These are phyloP conservation scores for Aureoboletus auriporus DNA, from an alignment of 768 basidiomycete genomes.

Conservation along the genomic window DNA sequence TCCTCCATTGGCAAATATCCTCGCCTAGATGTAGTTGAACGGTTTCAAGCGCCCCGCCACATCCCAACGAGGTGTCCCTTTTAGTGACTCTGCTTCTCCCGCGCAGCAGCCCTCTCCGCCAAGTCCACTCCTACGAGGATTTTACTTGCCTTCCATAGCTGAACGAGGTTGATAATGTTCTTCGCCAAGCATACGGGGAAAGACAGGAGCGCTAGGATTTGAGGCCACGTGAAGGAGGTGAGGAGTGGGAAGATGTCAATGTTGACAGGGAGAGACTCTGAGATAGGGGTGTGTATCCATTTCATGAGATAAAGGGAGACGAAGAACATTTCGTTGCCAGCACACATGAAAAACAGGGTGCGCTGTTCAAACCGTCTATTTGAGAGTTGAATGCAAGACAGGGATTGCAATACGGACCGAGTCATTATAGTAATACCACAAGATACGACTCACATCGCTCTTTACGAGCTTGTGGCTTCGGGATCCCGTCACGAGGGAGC, in stretches of 20 bases:
- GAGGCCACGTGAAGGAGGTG: slow-evolving; percentile 65
- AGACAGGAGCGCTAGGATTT: slow-evolving; percentile 58
- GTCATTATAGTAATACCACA: slow-evolving; percentile 93
- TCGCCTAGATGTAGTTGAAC: slow-evolving; percentile 11
- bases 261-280: slow-evolving; percentile 14
- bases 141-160: slow-evolving; percentile 97
- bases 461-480: slow-evolving; percentile 90
- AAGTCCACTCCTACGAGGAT: slow-evolving; percentile 92
- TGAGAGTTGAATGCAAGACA: background rate
- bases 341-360: slow-evolving; percentile 89
- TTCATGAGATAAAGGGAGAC: slow-evolving; percentile 92
- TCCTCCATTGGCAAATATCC: slow-evolving; percentile 6
- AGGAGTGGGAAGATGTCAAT: slow-evolving; percentile 19
- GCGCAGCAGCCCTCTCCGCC: slow-evolving; percentile 71
- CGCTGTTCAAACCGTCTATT: slow-evolving; percentile 41
- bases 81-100: slow-evolving; percentile 31
- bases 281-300: slow-evolving; percentile 73
- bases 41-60: background rate
- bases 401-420: slow-evolving; percentile 50
- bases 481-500: slow-evolving; percentile 92
- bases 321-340: slow-evolving; percentile 94
- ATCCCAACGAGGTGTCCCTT: background rate
- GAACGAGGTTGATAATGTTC: slow-evolving; percentile 92
- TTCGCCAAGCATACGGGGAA: slow-evolving; percentile 72
- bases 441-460: slow-evolving; percentile 87